Evolutionary conservation across 1,284 basidiomycete genomes (phyloP), one percentile per base, ranked within the genome.

Genomic region (Apiotrichum gamsii): DNA sequence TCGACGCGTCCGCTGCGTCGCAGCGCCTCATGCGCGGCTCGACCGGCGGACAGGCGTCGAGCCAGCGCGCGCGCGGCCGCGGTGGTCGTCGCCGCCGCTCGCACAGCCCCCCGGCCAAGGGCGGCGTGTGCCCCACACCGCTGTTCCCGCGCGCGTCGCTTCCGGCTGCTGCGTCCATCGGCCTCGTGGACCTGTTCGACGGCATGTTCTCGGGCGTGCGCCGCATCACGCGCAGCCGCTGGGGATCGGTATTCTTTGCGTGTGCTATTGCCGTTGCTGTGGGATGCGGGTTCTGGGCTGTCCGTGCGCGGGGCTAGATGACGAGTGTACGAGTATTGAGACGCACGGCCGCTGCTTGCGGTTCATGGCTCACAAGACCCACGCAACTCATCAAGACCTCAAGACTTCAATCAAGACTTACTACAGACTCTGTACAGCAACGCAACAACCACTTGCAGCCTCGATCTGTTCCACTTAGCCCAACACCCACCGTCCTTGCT

Each of bases 241-340:
- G 46, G 49, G 42, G 45, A 6, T 30, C 42, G 24, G 45, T 55
- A 20, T 38, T 48, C 10, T 30, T 56, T n/a, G 54, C 54, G 30
- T 56, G 54, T 29, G 51, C 54, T 0, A 35, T 56, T 9, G 54
- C 54, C 8, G 19, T 56, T 4, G 54, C 54, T 5, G 51, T 56
- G 14, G 54, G 54, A 18, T 56, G 54, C 31, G 54, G 54, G 4
- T 33, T 39, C 36, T 56, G 48, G 54, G 49, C 47, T 4, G 45
- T 39, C 3, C 34, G 46, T 9, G 30, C 41, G 5, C 48, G 25
- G 3, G 40, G 33, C 13, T 36, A 31, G 14, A 28, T n/a, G n/a
- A n/a, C n/a, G n/a, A n/a, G n/a, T n/a, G n/a, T n/a, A n/a, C n/a
- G n/a, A n/a, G n/a, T n/a, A n/a, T n/a, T n/a, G n/a, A n/a, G n/a